phyloP scores from a whole-genome alignment of 768 basidiomycete genomes.

The Tricholoma terreum region DNA sequence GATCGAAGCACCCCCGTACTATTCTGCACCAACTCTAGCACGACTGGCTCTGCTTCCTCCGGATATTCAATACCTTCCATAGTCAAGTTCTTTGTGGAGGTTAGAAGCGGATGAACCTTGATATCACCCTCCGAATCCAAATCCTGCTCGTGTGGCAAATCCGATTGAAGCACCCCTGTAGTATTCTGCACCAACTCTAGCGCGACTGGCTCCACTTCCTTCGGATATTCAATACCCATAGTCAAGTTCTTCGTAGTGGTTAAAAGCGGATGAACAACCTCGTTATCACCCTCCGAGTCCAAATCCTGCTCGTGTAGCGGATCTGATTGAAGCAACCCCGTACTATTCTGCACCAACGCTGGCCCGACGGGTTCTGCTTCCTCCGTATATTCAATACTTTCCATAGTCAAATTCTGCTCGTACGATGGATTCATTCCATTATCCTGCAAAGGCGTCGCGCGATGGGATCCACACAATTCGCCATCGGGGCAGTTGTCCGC shows the following conservation, averaged over 20 bases:
- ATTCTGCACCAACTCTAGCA: background rate
- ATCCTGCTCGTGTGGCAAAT: background rate
- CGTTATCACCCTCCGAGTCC: constrained; percentile 7
- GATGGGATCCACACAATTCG: background rate
- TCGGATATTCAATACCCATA: too few species aligned
- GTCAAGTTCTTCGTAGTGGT: too few species aligned
- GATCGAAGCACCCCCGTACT: background rate
- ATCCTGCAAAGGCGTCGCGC: background rate
- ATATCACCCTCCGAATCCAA: constrained; percentile 6
- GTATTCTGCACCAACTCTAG: background rate
- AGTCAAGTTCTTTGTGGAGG: too few species aligned
- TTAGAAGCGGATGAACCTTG: background rate
- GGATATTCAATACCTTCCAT: too few species aligned
- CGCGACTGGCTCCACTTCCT: background rate
- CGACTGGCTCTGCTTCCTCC: background rate
- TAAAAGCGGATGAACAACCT: background rate
- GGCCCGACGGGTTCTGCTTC: background rate
- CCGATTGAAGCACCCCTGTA: background rate
- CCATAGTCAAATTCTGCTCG: background rate
- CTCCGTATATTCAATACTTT: too few species aligned
- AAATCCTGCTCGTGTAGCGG: background rate
- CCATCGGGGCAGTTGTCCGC: background rate
- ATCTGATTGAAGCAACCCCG: background rate
- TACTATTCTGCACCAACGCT: background rate
- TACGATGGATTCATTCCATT: background rate